Base-by-base conservation (phyloP, 129 eudicot genomes). In the Escallonia herrerae region DNA sequence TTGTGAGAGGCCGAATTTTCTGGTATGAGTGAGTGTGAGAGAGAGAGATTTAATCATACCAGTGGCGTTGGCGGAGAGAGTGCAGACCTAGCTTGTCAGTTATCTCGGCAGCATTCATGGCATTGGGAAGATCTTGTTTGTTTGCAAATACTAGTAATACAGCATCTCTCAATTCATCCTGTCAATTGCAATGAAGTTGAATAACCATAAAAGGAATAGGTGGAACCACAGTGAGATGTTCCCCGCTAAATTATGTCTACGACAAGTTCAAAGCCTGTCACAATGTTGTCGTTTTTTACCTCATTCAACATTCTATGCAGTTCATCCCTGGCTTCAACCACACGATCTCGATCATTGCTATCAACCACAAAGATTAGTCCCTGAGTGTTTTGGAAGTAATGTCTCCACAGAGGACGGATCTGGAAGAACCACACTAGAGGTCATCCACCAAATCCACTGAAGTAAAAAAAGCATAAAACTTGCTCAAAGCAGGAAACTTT, bases 341-440 rank as follows among this genome's bases (percentile, higher is more conserved):
- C 95, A 76, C 90, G 85, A 71, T 87, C 95, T 63, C 95, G 80
- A 70, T 84, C 90, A 51, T 87, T 87, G 86, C 95, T 87, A 66
- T 87, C 95, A 42, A 84, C 87, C 87, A 84, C 95, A 81, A 87
- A 86, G 79, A 86, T 83, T 54, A 86, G 95, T 44, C 95, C 95
- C 59, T 86, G 95, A 8, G 89, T 86, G 82, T 82, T 86, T 71
- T 87, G 95, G 76, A 83, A 87, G 74, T 87, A 87, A 73, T 87
- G 87, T 82, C 91, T 84, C 95, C 95, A 87, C 79, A 87, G 63
- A 67, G 95, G 91, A 58, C 95, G 91, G 65, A 87, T 87, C 95
- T 87, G 81, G 56, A 49, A 77, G 14, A 56, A 60, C 62, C 46
- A 52, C 33, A 42, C 60, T 13, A 22, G 13, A 42, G 10, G 62